Evolutionary conservation across 2,329 filamentous ascomycete species (phyloP).

Genomic region (Colletotrichum horii): DNA sequence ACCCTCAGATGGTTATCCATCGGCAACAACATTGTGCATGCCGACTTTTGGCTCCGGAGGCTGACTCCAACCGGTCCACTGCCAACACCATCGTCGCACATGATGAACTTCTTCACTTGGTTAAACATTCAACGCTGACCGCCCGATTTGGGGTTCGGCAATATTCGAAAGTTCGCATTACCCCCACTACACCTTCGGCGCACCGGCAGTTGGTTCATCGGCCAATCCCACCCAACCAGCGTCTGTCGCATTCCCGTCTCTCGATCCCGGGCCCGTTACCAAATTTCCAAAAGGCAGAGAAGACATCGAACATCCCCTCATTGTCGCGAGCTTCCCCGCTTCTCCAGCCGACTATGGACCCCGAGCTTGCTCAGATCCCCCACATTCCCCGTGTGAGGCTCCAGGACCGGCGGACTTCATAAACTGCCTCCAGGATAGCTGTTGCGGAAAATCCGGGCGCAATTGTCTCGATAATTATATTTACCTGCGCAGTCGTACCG

Average conservation of each 20-base stretch:
- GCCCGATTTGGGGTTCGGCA: constrained; percentile 5
- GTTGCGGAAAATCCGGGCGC: background rate
- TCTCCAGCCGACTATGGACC: constrained; percentile 11
- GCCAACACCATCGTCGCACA: background rate
- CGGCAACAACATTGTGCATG: background rate
- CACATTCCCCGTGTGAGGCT: constrained; percentile 16
- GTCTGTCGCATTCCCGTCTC: background rate
- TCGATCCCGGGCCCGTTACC: constrained; percentile 3
- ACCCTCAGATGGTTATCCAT: background rate
- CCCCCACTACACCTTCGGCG: constrained; percentile 8
- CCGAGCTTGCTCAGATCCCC: constrained; percentile 14
- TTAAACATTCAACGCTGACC: background rate
- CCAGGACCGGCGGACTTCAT: constrained; percentile 4
- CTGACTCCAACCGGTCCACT: background rate
- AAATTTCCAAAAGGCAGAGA: background rate
- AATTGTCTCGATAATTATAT: background rate
- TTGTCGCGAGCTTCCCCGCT: constrained; percentile 12
- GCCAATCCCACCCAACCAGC: background rate
- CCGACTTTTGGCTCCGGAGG: background rate
- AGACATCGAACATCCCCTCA: constrained; percentile 13
- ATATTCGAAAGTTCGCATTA: constrained; percentile 2
- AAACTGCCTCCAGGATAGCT: background rate
- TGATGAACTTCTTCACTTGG: background rate
- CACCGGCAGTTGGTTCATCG: constrained; percentile 3
- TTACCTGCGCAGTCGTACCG: background rate